Conservation (phyloP, 345 rosid genomes). For the Capsella bursapastoris region DNA sequence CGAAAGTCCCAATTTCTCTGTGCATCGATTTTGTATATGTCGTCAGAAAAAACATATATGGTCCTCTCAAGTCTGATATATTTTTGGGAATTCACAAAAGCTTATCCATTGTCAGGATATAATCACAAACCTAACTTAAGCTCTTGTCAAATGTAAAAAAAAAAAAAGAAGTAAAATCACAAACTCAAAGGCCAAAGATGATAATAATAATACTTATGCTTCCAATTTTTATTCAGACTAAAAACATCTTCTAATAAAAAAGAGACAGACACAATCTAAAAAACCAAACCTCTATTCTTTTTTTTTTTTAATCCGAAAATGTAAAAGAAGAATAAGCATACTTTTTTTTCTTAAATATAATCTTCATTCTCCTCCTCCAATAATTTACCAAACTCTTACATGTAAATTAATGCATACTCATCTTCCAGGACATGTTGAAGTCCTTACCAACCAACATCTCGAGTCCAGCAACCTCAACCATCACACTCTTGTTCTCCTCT, state of each 20-base stretch:
- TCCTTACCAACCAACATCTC: slow-evolving; percentile 69
- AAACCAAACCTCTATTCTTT: slow-evolving; percentile 15
- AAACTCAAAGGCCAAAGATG: slow-evolving; percentile 6
- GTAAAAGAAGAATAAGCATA: neutral
- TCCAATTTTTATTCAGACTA: slow-evolving; percentile 29
- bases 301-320: slow-evolving; percentile 9
- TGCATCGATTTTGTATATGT: neutral
- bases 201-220: neutral
- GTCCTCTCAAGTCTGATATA: neutral
- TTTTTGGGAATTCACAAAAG: slow-evolving; percentile 13
- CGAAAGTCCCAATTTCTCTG: slow-evolving; percentile 5
- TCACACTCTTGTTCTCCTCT: slow-evolving; percentile 51
- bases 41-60: slow-evolving; percentile 6
- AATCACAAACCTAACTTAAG: no score
- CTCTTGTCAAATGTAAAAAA: no score
- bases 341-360: slow-evolving; percentile 1
- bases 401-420: slow-evolving; percentile 44
- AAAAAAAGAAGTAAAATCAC: no score
- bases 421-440: slow-evolving; percentile 72
- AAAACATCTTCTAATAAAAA: slow-evolving; percentile 17
- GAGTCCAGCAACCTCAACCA: slow-evolving; percentile 70
- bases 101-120: slow-evolving; percentile 5
- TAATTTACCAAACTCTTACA: slow-evolving; percentile 36
- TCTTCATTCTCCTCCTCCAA: slow-evolving; percentile 35
- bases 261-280: slow-evolving; percentile 23